Conservation (phyloP, 106 monocot genomes). For the Dioscorea alata region DNA sequence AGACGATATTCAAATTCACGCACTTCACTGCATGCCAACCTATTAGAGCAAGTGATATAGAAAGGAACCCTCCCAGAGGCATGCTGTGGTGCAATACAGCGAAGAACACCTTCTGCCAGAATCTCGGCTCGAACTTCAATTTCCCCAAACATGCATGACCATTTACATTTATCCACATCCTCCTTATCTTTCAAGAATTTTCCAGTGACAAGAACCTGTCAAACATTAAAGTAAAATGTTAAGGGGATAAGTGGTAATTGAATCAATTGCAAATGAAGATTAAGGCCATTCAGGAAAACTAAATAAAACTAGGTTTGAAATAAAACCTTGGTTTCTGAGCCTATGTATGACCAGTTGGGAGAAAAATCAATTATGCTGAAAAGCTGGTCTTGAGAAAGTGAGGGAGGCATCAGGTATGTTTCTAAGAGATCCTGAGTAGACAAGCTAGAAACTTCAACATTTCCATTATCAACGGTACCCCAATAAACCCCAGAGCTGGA, state of each 20-base stretch:
- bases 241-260: too few relatives aligned
- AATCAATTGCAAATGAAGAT: not conserved
- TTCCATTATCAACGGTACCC: slow-evolving; percentile 52
- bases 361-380: slow-evolving; percentile 79
- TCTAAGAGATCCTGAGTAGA: slow-evolving; percentile 45
- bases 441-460: slow-evolving; percentile 49
- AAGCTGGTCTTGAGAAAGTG: slow-evolving; percentile 72
- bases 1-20: slow-evolving; percentile 80
- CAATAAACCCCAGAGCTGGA: slow-evolving; percentile 54
- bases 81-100: slow-evolving; percentile 63
- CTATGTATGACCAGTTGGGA: slow-evolving; percentile 56
- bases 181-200: slow-evolving; percentile 65
- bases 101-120: slow-evolving; percentile 65
- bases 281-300: not conserved
- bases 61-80: slow-evolving; percentile 77
- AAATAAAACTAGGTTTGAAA: not conserved
- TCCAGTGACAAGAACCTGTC: slow-evolving; percentile 51
- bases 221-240: not conserved
- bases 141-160: slow-evolving; percentile 99
- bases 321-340: not conserved
- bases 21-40: slow-evolving; percentile 87
- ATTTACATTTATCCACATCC: slow-evolving; percentile 48
- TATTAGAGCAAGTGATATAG: slow-evolving; percentile 88
- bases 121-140: slow-evolving; percentile 84
- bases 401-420: slow-evolving; percentile 49